phyloP scores from a whole-genome alignment of 148 eudicot genomes.

The Rhododendron kiyosumense region DNA sequence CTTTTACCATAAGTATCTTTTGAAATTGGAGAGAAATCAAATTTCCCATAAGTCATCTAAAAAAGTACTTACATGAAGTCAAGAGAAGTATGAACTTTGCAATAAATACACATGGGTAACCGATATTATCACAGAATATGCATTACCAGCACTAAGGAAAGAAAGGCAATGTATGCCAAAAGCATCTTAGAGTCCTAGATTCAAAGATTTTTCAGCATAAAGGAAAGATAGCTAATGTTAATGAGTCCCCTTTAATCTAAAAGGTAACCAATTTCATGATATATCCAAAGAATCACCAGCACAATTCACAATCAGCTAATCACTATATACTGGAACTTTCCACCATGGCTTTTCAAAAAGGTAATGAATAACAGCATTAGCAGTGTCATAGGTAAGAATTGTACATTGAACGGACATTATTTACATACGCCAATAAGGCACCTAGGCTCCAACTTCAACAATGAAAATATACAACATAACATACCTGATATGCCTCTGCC shows the following conservation, averaged over 20 bases:
- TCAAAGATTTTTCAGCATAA: background rate
- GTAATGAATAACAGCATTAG: background rate
- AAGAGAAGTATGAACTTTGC: background rate
- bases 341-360: background rate
- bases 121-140: background rate
- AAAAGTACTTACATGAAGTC: background rate
- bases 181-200: background rate
- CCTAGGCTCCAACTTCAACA: background rate
- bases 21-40: background rate
- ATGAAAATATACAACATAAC: background rate
- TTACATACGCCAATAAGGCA: background rate
- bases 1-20: background rate
- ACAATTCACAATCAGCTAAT: background rate
- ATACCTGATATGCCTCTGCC: slow-evolving; percentile 24
- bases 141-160: background rate
- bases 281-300: background rate
- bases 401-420: background rate
- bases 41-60: background rate
- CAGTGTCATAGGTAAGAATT: background rate
- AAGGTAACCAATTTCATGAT: background rate
- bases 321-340: background rate
- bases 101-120: background rate
- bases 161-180: background rate
- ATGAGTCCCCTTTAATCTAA: background rate
- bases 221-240: background rate